Evolutionary conservation across 768 basidiomycete species (phyloP), one percentile per base, ranked within the genome.

Genomic region (Pisolithus orientalis): DNA sequence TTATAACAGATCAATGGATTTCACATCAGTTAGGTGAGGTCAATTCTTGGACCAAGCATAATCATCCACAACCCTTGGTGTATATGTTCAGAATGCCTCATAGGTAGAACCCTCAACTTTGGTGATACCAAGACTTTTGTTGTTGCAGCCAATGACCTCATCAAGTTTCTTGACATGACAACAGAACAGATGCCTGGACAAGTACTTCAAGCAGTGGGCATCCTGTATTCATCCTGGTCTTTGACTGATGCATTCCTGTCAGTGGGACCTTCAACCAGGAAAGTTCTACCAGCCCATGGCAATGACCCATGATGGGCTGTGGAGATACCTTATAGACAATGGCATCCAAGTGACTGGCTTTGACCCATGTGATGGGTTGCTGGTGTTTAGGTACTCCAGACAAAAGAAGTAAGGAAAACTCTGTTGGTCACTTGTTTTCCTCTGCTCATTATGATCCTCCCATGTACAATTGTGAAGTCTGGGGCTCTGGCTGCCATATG

Each of bases 271-370:
- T 17, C 27, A 34, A 10, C 3, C 21, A 6, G 52, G 52, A 29
- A 29, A 53, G 3, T 32, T 31, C 21, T 56, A 56, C 16, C 48
- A 50, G 47, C 28, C 50, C 24, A 10, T 56, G 21, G 16, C 50
- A 27, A 56, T 52, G 5, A 53, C 55, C 11, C 55, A 48, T 6
- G 44, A 53, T 39, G 55, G 52, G 13, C 13, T 56, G 38, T 56
- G 55, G 55, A 42, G 48, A 21, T 56, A 56, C 14, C 52, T 53
- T 9, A 11, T 56, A 8, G 52, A 48, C 0, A 52, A 56, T 11
- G 27, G 53, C n/a, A 38, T 53, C 24, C 39, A 42, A 10, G 31
- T 56, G 3, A 39, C 40, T 13, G 55, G 55, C 9, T 56, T 56
- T n/a, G 48, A 39, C 5, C 55, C 55, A 3, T 11, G 27, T 14